Base-by-base conservation (phyloP, 2,329 filamentous ascomycete genomes). In the Didymella keratinophila region DNA sequence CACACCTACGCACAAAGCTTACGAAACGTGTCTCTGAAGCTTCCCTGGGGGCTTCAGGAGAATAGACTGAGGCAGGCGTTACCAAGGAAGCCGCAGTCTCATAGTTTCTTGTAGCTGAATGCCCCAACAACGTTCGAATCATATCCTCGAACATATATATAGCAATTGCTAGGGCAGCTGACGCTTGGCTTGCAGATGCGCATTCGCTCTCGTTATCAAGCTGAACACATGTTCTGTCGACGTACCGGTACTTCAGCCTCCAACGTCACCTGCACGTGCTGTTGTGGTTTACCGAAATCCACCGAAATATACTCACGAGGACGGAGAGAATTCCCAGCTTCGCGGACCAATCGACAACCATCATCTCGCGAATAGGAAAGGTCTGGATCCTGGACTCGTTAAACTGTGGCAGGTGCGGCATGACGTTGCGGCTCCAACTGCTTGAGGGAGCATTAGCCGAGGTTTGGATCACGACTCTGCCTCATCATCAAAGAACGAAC, bases 401-500 rank as follows among this genome's bases (percentile, higher is more conserved):
- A 6, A 5, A 23, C 2, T 44, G 44, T 32, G 28, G 25, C 14
- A 21, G n/a, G 20, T 30, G 27, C 39, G 45, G 20, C 21, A 44
- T 44, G 45, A 49, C 39, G 25, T 25, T 12, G 45, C 43, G 39
- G 45, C 30, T 44, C 28, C 48, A 45, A 32, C 52, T 46, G n/a
- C 9, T 23, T 37, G 28, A 12, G 45, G 45, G 37, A 56, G 23
- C 27, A 7, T 41, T 49, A 37, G 14, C 36, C 52, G 45, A 56
- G 30, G 16, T 50, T 28, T 43, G n/a, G 21, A 48, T 23, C 45
- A 55, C 37, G 37, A 55, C 45, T 37, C 7, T 30, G 44, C 16
- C 37, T 43, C 10, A 36, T 9, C 37, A 55, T 55, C 52, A 28
- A 11, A 12, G 20, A 34, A 34, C 3, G 18, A 34, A 30, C 2